phyloP scores from a whole-genome alignment of 2,329 filamentous ascomycete species.

The Colletotrichum aenigma region DNA sequence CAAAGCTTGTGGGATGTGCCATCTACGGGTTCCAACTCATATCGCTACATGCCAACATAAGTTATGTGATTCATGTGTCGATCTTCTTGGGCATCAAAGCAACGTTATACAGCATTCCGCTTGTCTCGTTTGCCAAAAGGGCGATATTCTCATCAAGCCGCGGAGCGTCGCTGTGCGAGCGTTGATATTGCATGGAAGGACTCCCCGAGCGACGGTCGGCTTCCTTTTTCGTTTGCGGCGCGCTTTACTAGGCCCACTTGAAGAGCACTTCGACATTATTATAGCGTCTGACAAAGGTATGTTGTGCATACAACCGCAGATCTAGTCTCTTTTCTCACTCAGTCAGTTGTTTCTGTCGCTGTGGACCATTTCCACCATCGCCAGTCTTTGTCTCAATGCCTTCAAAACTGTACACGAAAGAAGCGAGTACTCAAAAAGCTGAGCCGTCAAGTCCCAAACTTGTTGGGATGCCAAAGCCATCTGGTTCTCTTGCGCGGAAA shows the following conservation, averaged over 20 bases:
- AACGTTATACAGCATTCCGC: not conserved
- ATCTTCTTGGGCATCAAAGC: not conserved
- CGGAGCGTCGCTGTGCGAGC: not conserved
- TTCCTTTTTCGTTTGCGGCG: not conserved
- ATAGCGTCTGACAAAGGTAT: not conserved
- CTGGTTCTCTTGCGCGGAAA: not conserved
- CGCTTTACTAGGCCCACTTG: not conserved
- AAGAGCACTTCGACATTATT: not conserved
- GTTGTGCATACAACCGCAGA: not conserved
- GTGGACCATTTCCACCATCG: not conserved
- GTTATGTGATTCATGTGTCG: not conserved
- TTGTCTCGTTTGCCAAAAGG: not conserved
- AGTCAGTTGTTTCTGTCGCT: not conserved
- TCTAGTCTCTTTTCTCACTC: not conserved
- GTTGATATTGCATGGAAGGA: not conserved
- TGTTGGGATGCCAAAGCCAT: not conserved
- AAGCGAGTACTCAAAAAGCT: not conserved
- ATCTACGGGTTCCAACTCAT: not conserved
- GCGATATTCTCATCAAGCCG: not conserved
- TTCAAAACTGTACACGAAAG: not conserved
- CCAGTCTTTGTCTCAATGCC: not conserved
- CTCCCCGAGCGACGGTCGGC: not conserved
- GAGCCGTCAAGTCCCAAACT: not conserved
- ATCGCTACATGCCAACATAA: not conserved
- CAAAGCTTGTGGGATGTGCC: not conserved